These are phyloP conservation scores for Fusarium nelsonii DNA, from an alignment of 2,329 filamentous ascomycete genomes.

Conservation along the genomic window DNA sequence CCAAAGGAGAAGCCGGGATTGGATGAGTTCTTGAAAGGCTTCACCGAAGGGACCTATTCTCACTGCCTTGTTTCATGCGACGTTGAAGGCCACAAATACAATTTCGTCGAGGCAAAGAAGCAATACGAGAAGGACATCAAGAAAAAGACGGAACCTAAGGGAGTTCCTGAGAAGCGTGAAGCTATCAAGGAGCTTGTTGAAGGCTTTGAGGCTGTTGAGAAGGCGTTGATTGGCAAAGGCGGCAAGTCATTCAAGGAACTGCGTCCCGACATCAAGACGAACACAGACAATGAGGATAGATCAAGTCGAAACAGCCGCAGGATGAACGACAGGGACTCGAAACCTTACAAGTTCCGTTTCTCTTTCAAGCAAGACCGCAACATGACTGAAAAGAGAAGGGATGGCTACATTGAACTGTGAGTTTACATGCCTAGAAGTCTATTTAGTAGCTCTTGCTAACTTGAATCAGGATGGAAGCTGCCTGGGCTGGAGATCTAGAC, in stretches of 20 bases:
- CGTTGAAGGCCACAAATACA: slow-evolving; percentile 51
- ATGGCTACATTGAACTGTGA: slow-evolving; percentile 74
- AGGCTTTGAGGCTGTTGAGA: slow-evolving; percentile 44
- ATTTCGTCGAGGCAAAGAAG: slow-evolving; percentile 51
- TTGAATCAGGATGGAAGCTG: slow-evolving; percentile 72
- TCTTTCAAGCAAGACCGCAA: slow-evolving; percentile 66
- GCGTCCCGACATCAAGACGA: slow-evolving; percentile 63
- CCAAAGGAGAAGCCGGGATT: slow-evolving; percentile 53
- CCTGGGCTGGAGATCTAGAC: slow-evolving; percentile 76
- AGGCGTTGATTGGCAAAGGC: slow-evolving; percentile 64
- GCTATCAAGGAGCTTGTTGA: slow-evolving; percentile 57
- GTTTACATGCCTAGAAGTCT: slow-evolving; percentile 44
- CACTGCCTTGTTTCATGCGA: slow-evolving; percentile 64
- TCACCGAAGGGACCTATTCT: slow-evolving; percentile 69
- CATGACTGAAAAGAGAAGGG: slow-evolving; percentile 65
- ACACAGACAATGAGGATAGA: slow-evolving; percentile 12
- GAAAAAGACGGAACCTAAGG: slow-evolving; percentile 31
- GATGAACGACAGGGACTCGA: slow-evolving; percentile 36
- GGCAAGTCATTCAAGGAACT: slow-evolving; percentile 77
- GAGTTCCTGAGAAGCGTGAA: slow-evolving; percentile 63
- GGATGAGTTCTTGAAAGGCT: slow-evolving; percentile 66
- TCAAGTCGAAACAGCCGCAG: not conserved
- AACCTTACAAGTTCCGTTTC: slow-evolving; percentile 63
- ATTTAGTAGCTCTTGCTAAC: slow-evolving; percentile 20
- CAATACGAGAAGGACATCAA: slow-evolving; percentile 45